Evolutionary conservation across 495 filamentous ascomycete species (phyloP), one percentile per base, ranked within the genome.

Genomic region (Xylaria castorea): DNA sequence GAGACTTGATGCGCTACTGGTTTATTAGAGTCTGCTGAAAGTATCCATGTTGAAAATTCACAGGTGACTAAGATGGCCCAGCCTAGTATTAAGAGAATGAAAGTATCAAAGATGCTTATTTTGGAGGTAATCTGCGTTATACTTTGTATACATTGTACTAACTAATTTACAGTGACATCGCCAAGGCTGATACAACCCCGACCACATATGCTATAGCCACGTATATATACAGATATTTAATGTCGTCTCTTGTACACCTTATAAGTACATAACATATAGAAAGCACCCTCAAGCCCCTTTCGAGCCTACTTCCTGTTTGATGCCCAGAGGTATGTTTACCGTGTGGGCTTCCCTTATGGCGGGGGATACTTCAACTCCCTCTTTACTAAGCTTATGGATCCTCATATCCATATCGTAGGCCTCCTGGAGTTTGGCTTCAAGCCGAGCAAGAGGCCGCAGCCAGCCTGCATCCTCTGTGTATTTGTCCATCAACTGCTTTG

Each of bases 261-360:
- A 63, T 14, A 40, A 44, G 60, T 63, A 42, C 38, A 63, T 36
- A 34, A 42, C 5, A 25, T 62, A 63, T 12, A 63, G 36, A 7
- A 40, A 63, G 3, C n/a, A 27, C 2, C 22, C 11, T 27, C 57
- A 4, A 34, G 60, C 5, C 7, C 36, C 40, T 38, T 32, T 9
- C 32, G 1, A 20, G 14, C 0, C 38, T 62, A 9, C 27, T 22
- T 18, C 5, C 46, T 22, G 18, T 8, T 38, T 68, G 7, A 6
- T 55, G 14, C 68, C 61, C 7, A 76, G 44, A 30, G 74, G 74
- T 70, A 79, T 75, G 12, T 72, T 55, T 22, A 79, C 74, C 40
- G 74, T 63, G 30, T 55, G 71, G 25, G 32, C 57, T 55, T 71
- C 51, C 64, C 42, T 75, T 20, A 63, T n/a, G 5, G 68, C 64